Evolutionary conservation across 2,329 filamentous ascomycete genomes (phyloP).

Genomic region (Thermoascus crustaceus): DNA sequence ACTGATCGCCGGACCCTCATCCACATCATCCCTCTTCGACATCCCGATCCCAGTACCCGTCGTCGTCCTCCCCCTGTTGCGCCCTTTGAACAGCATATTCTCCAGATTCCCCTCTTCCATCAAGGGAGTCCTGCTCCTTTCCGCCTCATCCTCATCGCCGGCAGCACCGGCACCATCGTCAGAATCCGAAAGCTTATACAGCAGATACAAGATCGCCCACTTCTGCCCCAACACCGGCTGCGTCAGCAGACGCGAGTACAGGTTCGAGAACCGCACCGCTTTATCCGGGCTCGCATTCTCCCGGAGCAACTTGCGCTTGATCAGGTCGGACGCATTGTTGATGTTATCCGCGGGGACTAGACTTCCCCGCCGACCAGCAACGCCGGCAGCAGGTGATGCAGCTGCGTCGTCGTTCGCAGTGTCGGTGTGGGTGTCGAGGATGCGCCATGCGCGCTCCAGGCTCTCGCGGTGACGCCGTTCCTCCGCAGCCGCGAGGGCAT

Average conservation of each 20-base stretch:
- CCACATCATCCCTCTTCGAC: slow-evolving; percentile 18
- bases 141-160: slow-evolving; percentile 14
- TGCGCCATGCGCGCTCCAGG: slow-evolving; percentile 32
- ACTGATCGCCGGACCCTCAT: slow-evolving; percentile 31
- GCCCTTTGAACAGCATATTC: slow-evolving; percentile 26
- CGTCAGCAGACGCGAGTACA: slow-evolving; percentile 82
- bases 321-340: slow-evolving; percentile 86
- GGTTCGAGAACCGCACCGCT: slow-evolving; percentile 76
- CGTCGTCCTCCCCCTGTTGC: slow-evolving; percentile 12
- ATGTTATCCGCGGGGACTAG: slow-evolving; percentile 45
- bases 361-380: slow-evolving; percentile 20
- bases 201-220: slow-evolving; percentile 90
- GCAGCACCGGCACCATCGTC: slow-evolving; percentile 16
- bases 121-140: slow-evolving; percentile 28
- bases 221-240: slow-evolving; percentile 90
- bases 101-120: slow-evolving; percentile 32
- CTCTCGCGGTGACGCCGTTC: slow-evolving; percentile 27
- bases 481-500: slow-evolving; percentile 28
- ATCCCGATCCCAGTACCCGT: slow-evolving; percentile 14
- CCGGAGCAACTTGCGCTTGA: slow-evolving; percentile 77
- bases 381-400: slow-evolving; percentile 17
- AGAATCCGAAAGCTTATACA: slow-evolving; percentile 72
- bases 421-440: slow-evolving; percentile 24
- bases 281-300: slow-evolving; percentile 65
- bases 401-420: slow-evolving; percentile 18